Evolutionary conservation across 2,329 filamentous ascomycete genomes (phyloP).

Genomic region (Byssochlamys sp.): DNA sequence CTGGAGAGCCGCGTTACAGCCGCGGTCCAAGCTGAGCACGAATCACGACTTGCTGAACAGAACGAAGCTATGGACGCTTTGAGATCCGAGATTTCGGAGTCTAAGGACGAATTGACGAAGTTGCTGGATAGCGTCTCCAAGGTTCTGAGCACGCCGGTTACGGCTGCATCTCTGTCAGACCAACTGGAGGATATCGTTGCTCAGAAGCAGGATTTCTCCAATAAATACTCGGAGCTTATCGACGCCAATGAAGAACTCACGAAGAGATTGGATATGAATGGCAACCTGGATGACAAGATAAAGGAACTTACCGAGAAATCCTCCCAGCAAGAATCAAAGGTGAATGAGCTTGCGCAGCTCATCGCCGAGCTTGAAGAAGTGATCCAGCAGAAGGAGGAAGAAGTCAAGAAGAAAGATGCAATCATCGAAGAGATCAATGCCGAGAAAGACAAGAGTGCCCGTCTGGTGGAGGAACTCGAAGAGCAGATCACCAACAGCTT

Average conservation of each 20-base stretch:
- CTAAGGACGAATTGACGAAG: constrained; percentile 57
- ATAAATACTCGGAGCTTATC: constrained; percentile 34
- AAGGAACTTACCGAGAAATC: constrained; percentile 32
- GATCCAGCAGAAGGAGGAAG: constrained; percentile 34
- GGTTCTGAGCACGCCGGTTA: constrained; percentile 40
- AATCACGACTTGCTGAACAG: constrained; percentile 37
- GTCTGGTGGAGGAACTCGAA: constrained; percentile 88
- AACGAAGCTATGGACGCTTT: constrained; percentile 51
- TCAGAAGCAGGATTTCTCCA: constrained; percentile 34
- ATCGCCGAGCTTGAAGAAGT: constrained; percentile 40
- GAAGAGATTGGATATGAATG: constrained; percentile 27
- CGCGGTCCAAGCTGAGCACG: constrained; percentile 27
- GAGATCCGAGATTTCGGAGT: constrained; percentile 54
- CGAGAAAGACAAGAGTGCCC: constrained; percentile 81
- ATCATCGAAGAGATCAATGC: constrained; percentile 43
- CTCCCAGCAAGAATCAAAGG: constrained; percentile 42
- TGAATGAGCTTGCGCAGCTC: constrained; percentile 45
- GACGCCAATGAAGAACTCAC: constrained; percentile 30
- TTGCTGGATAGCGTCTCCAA: constrained; percentile 51
- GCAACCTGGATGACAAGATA: constrained; percentile 26
- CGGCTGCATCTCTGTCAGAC: constrained; percentile 49
- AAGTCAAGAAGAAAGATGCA: constrained; percentile 38
- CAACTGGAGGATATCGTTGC: constrained; percentile 49
- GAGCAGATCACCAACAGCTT: constrained; percentile 92
- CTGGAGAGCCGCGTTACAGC: constrained; percentile 30